phyloP scores from a whole-genome alignment of 441 rosid species.

The Pelargonium cotyledonis region DNA sequence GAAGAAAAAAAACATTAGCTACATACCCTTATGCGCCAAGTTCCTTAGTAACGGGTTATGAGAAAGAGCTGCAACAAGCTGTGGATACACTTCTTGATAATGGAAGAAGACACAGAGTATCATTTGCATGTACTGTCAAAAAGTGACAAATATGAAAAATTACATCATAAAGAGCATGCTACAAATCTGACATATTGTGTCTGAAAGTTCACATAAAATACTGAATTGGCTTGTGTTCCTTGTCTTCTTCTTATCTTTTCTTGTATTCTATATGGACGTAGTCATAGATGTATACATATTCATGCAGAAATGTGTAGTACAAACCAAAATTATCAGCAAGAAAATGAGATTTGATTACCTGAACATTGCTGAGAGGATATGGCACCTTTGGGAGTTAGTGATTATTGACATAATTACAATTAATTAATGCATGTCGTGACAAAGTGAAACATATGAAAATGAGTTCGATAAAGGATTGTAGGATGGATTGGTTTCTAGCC shows the following conservation, averaged over 20 bases:
- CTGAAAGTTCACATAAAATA: neutral
- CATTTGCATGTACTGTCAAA: neutral
- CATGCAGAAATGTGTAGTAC: neutral
- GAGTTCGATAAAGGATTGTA: constrained; percentile 19
- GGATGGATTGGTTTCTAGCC: constrained; percentile 19
- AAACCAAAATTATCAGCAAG: constrained; percentile 13
- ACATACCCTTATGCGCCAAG: neutral
- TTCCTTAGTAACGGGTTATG: too few species aligned
- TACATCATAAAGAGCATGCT: constrained; percentile 9
- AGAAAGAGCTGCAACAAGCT: too few species aligned
- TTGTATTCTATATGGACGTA: neutral
- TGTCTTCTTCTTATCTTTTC: neutral
- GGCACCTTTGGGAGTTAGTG: constrained; percentile 26
- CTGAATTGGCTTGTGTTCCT: neutral
- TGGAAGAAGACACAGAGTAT: too few species aligned
- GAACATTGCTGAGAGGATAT: neutral
- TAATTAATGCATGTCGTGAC: constrained; percentile 48
- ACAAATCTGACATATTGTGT: constrained; percentile 2
- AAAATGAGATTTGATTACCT: constrained; percentile 22
- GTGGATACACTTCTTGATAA: too few species aligned
- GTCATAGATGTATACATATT: neutral
- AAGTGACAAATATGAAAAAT: neutral
- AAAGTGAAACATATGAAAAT: constrained; percentile 15
- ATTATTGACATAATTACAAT: constrained; percentile 28
- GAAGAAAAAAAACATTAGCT: constrained; percentile 9